Conservation (phyloP, 495 filamentous ascomycete genomes). For the Xanthoparmelia taractica region DNA sequence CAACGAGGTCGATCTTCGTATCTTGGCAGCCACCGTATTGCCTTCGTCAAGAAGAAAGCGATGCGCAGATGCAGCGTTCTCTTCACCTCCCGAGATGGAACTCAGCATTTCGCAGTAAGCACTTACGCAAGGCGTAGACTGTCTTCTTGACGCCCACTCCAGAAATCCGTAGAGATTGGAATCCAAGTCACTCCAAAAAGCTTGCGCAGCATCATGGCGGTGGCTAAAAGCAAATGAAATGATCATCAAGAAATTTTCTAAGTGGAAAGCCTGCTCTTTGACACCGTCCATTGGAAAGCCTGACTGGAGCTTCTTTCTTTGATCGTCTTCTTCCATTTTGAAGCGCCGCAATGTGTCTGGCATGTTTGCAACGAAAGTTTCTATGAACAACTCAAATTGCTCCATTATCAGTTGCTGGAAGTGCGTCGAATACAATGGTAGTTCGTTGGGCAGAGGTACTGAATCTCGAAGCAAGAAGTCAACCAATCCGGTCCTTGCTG, state of each 20-base stretch:
- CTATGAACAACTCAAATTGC: slow-evolving; percentile 76
- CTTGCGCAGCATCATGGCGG: slow-evolving; percentile 69
- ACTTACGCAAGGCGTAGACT: slow-evolving; percentile 85
- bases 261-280: slow-evolving; percentile 57
- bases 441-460: slow-evolving; percentile 53
- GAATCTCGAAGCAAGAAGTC: slow-evolving; percentile 72
- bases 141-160: slow-evolving; percentile 86
- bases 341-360: slow-evolving; percentile 82
- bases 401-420: slow-evolving; percentile 66
- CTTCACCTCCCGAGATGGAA: slow-evolving; percentile 69
- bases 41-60: slow-evolving; percentile 84
- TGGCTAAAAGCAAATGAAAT: slow-evolving; percentile 87
- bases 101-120: slow-evolving; percentile 94
- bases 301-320: slow-evolving; percentile 46
- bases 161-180: slow-evolving; percentile 88
- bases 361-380: slow-evolving; percentile 87
- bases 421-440: slow-evolving; percentile 50
- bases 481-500: slow-evolving; percentile 64
- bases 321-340: slow-evolving; percentile 82
- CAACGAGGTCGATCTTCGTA: slow-evolving; percentile 69
- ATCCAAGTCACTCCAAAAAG: slow-evolving; percentile 83
- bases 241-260: slow-evolving; percentile 87
- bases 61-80: slow-evolving; percentile 74
- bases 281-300: slow-evolving; percentile 39
- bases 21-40: slow-evolving; percentile 55